phyloP scores from a whole-genome alignment of 2,329 filamentous ascomycete genomes.

The Plenodomus lindquistii region DNA sequence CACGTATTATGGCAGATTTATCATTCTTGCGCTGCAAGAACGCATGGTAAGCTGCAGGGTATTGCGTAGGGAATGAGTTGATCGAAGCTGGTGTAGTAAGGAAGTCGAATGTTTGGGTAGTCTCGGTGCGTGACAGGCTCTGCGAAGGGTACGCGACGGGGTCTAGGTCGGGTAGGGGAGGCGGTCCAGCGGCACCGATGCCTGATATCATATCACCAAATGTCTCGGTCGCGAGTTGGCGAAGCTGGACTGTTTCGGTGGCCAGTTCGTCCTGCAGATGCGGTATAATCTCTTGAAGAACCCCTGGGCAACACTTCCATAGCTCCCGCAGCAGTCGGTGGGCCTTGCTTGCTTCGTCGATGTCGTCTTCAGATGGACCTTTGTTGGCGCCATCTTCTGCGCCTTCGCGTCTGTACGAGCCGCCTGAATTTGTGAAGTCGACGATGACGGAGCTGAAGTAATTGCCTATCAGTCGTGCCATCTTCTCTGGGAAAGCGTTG shows the following conservation, averaged over 20 bases:
- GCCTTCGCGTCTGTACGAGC: conserved; percentile 39
- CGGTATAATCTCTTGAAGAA: conserved; percentile 90
- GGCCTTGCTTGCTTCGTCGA: conserved; percentile 86
- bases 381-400: conserved; percentile 51
- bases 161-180: conserved; percentile 72
- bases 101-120: conserved; percentile 55
- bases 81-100: conserved; percentile 83
- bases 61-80: conserved; percentile 84
- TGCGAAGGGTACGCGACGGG: conserved; percentile 83
- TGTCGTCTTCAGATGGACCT: conserved; percentile 77
- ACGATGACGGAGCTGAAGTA: conserved; percentile 98
- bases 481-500: conserved; percentile 85
- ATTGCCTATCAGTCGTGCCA: conserved; percentile 90
- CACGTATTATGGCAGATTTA: conserved; percentile 79
- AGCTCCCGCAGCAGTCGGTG: conserved; percentile 88
- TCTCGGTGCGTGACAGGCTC: conserved; percentile 52
- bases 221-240: conserved; percentile 87
- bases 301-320: conserved; percentile 86
- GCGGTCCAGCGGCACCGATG: conserved; percentile 87
- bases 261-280: conserved; percentile 91
- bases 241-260: conserved; percentile 84
- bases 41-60: conserved; percentile 76
- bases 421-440: conserved; percentile 64
- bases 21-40: conserved; percentile 87
- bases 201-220: conserved; percentile 93